phyloP scores from a whole-genome alignment of 768 basidiomycete species.

The Amanita subjunquillea region DNA sequence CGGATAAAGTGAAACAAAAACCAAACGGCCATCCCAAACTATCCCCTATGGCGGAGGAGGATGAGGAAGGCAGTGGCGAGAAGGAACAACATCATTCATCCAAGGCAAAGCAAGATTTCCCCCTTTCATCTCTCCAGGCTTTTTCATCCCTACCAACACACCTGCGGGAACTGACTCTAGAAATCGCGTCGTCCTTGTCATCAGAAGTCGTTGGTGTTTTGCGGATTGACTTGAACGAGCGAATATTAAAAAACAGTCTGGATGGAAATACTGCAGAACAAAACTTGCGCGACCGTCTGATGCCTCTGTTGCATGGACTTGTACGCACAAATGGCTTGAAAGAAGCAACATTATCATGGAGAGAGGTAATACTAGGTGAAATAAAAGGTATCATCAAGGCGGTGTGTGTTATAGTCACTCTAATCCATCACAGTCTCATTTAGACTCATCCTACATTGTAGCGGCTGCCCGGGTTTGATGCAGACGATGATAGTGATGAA shows the following conservation, averaged over 20 bases:
- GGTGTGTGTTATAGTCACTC: constrained; percentile 29
- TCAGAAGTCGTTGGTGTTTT: constrained; percentile 69
- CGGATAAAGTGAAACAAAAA: neutral
- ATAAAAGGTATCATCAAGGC: constrained; percentile 45
- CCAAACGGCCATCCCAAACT: constrained; percentile 12
- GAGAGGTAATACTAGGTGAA: constrained; percentile 55
- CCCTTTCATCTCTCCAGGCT: constrained; percentile 60
- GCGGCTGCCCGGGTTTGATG: constrained; percentile 51
- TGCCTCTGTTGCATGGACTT: constrained; percentile 71
- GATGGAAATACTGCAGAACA: constrained; percentile 22
- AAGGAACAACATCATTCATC: constrained; percentile 4
- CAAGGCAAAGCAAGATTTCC: constrained; percentile 21
- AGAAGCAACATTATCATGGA: constrained; percentile 60
- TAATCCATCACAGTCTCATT: neutral
- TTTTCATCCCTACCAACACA: constrained; percentile 70
- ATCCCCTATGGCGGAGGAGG: constrained; percentile 28
- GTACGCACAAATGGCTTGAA: constrained; percentile 61
- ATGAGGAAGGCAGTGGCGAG: constrained; percentile 9
- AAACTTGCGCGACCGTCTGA: constrained; percentile 50
- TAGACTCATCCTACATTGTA: constrained; percentile 15
- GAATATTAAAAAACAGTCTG: constrained; percentile 28
- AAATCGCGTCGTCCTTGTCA: constrained; percentile 70
- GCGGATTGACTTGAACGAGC: constrained; percentile 51
- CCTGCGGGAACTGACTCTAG: constrained; percentile 57
- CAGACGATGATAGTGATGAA: constrained; percentile 36